A percentile compares a stretch with the other conserved stretches of the same genome.
phyloP scores from a whole-genome alignment of 805 yeast genomes.

The Myxozyma neotropica region DNA sequence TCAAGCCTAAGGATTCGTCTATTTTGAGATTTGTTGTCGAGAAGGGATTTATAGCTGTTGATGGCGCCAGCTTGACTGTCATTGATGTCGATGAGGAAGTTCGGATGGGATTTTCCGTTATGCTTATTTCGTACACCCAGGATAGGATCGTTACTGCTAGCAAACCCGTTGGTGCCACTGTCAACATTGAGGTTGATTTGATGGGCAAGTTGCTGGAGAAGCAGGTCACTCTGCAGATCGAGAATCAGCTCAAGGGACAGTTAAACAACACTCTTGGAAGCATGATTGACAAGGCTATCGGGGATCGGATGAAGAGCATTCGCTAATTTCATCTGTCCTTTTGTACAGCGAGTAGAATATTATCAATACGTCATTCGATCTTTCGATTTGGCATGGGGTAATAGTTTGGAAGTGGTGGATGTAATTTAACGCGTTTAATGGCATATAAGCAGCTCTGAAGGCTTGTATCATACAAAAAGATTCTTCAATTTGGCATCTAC shows the following conservation, averaged over 20 bases:
- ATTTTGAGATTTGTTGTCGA: slow-evolving; percentile 77
- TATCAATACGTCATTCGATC: too few species aligned
- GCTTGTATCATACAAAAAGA: too few species aligned
- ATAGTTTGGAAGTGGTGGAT: too few species aligned
- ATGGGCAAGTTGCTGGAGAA: slow-evolving; percentile 90
- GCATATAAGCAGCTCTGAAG: too few species aligned
- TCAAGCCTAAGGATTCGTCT: slow-evolving; percentile 54
- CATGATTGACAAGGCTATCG: slow-evolving; percentile 54
- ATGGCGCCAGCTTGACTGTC: slow-evolving; percentile 91
- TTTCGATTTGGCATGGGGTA: too few species aligned
- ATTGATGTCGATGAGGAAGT: slow-evolving; percentile 67
- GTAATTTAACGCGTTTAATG: too few species aligned
- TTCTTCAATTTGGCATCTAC: too few species aligned
- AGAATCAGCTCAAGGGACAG: slow-evolving; percentile 54
- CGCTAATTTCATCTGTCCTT: background rate
- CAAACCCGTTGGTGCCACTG: slow-evolving; percentile 63
- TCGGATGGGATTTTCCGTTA: slow-evolving; percentile 63
- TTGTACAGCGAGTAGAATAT: too few species aligned
- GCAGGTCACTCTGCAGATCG: slow-evolving; percentile 60
- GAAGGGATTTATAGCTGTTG: slow-evolving; percentile 90
- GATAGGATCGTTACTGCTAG: slow-evolving; percentile 68
- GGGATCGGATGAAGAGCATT: slow-evolving; percentile 44
- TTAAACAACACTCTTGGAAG: slow-evolving; percentile 53
- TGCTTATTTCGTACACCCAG: slow-evolving; percentile 93
- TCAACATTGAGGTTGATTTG: slow-evolving; percentile 92